These are phyloP conservation scores for Phytophthora ramorum DNA, from an alignment of 352 stramenopile genomes.

Conservation along the genomic window DNA sequence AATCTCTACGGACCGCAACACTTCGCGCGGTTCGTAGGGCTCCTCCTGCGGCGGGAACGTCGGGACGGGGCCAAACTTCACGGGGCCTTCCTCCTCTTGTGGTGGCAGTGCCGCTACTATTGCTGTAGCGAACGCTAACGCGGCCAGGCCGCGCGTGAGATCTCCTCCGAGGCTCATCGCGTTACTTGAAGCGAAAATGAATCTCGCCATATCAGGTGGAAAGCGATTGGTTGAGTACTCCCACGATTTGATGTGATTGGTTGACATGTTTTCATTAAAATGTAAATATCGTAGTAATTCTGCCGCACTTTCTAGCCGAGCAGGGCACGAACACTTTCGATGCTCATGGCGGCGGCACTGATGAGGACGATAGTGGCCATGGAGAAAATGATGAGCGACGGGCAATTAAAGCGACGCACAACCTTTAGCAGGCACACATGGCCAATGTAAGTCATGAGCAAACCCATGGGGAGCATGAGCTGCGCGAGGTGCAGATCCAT, in stretches of 20 bases:
- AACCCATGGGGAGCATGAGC: constrained; percentile 65
- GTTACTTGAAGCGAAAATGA: constrained; percentile 24
- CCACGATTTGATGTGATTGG: constrained; percentile 1
- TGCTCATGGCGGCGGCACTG: constrained; percentile 67
- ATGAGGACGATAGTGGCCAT: constrained; percentile 74
- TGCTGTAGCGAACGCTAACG: constrained; percentile 10
- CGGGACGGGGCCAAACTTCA: constrained; percentile 35
- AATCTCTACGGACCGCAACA: constrained; percentile 24
- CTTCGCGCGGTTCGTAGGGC: constrained; percentile 24
- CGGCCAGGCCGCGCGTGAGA: constrained; percentile 14
- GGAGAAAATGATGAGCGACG: constrained; percentile 74
- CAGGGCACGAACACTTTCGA: constrained; percentile 57
- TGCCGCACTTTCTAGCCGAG: constrained; percentile 10
- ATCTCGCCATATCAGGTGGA: neutral
- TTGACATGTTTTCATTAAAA: constrained; percentile 1
- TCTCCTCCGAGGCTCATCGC: constrained; percentile 5
- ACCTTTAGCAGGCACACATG: constrained; percentile 60
- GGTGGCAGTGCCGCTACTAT: constrained; percentile 9
- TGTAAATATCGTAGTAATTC: constrained; percentile 19
- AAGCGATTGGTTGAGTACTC: constrained; percentile 4
- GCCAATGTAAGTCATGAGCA: constrained; percentile 63
- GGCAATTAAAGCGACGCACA: constrained; percentile 65
- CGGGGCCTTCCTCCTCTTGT: constrained; percentile 20
- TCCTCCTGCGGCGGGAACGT: constrained; percentile 26
- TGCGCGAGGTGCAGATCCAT: constrained; percentile 53